Conservation (phyloP, 768 basidiomycete genomes). For the Trametes sanguinea region DNA sequence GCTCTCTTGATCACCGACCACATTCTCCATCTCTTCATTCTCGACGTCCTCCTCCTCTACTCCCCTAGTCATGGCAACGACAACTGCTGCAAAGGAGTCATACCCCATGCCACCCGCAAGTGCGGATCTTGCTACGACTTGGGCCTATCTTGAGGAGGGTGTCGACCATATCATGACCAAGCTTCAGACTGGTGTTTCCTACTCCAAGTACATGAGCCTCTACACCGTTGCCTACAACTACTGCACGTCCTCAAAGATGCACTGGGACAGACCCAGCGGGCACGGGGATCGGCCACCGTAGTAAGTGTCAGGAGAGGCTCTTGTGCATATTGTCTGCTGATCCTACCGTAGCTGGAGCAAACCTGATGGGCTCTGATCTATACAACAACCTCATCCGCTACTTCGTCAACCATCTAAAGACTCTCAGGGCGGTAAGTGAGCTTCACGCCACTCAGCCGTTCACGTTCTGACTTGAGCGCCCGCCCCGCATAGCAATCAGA, state of each 20-base stretch:
- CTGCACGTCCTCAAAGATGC: slow-evolving; percentile 88
- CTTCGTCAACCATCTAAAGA: slow-evolving; percentile 80
- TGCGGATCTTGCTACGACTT: slow-evolving; percentile 80
- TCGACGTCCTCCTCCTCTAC: not conserved
- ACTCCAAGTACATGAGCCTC: slow-evolving; percentile 83
- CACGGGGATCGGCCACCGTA: slow-evolving; percentile 44
- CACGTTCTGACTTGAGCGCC: slow-evolving; percentile 9
- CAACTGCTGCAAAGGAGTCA: slow-evolving; percentile 23
- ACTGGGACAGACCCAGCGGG: slow-evolving; percentile 41
- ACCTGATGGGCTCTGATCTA: slow-evolving; percentile 95
- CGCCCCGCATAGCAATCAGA: slow-evolving; percentile 63
- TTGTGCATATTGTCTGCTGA: slow-evolving; percentile 24
- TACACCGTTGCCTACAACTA: slow-evolving; percentile 98
- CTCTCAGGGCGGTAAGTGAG: slow-evolving; percentile 56
- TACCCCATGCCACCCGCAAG: slow-evolving; percentile 59
- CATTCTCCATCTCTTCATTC: slow-evolving; percentile 7
- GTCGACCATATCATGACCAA: slow-evolving; percentile 94
- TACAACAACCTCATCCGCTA: slow-evolving; percentile 94
- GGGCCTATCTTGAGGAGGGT: slow-evolving; percentile 84
- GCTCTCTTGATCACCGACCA: slow-evolving; percentile 17
- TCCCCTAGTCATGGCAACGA: slow-evolving; percentile 18
- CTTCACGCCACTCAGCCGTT: slow-evolving; percentile 31
- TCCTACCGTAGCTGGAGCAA: slow-evolving; percentile 70
- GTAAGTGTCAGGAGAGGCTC: slow-evolving; percentile 44
- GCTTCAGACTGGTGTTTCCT: slow-evolving; percentile 84